Base-by-base conservation (phyloP, 2,329 filamentous ascomycete genomes). In the Fusarium verrucosum region DNA sequence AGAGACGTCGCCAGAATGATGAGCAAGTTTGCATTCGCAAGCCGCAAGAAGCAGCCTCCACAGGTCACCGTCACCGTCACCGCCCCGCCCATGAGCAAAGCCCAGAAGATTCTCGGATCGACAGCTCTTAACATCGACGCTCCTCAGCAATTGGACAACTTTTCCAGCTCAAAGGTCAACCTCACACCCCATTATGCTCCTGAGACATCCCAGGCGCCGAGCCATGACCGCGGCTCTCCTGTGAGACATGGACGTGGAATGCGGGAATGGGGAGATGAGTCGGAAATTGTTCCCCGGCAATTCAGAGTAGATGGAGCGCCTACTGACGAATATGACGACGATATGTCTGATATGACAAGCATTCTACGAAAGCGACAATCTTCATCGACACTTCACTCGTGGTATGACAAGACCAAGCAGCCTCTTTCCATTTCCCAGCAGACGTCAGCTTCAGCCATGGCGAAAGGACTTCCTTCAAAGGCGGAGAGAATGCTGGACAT, bases 401-500 rank as follows among this genome's bases (percentile, higher is more conserved):
- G 82, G 73, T 87, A 87, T 72, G 84, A 87, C 73, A 83, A 83
- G 69, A 72, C 81, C 7, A 85, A 84, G 67, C 78, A 84, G 43
- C 83, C 84, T 11, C 77, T 87, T 7, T 79, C 82, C n/a, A 81
- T 86, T 58, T 85, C 84, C 1, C 85, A 86, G 67, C 85, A 87
- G 70, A 86, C 85, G 0, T 86, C 84, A 1, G 82, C 79, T 38
- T 85, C 84, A 2, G 82, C 84, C 58, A 87, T 87, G 80, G 83
- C 84, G 20, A 86, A 84, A 65, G 84, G 83, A 5, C 71, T 82
- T 7, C 83, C 84, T 0, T 70, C 77, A 40, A 85, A 85, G 65
- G 77, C 80, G 1, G 78, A 77, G 49, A 74, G 76, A 36, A 69
- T 83, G 42, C 75, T 85, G 20, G 81, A 84, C 62, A 78, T 82